A percentile compares a stretch with the other conserved stretches of the same genome.
These are phyloP conservation scores for Sanguinoderma infundibulare DNA, from an alignment of 1,284 basidiomycete genomes.

Conservation along the genomic window DNA sequence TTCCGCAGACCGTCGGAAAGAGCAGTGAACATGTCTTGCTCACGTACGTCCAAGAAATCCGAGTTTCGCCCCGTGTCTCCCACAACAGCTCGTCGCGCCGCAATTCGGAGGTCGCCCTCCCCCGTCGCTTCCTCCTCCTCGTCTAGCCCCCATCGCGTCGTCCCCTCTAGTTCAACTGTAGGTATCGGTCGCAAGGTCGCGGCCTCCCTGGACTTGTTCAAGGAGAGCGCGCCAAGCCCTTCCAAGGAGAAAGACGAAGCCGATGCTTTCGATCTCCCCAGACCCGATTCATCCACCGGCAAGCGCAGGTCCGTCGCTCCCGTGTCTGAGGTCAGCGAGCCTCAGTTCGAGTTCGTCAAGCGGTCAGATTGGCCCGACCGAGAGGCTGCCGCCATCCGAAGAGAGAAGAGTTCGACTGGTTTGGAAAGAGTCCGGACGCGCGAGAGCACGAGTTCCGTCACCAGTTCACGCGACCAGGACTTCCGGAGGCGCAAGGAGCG, in stretches of 20 bases:
- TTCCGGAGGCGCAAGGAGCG: slow-evolving; percentile 41
- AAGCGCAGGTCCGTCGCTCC: slow-evolving; percentile 49
- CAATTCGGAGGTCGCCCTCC: slow-evolving; percentile 42
- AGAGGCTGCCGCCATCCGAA: slow-evolving; percentile 65
- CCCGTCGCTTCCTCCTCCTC: slow-evolving; percentile 50
- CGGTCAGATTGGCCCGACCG: slow-evolving; percentile 82
- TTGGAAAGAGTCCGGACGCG: slow-evolving; percentile 58
- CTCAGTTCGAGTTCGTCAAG: slow-evolving; percentile 79
- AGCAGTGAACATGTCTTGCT: slow-evolving; percentile 32
- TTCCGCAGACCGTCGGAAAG: slow-evolving; percentile 33
- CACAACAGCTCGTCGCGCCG: slow-evolving; percentile 37
- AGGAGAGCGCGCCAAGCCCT: slow-evolving; percentile 60
- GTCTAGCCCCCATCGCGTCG: slow-evolving; percentile 26
- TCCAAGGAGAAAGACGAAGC: slow-evolving; percentile 49
- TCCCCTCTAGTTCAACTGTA: slow-evolving; percentile 34
- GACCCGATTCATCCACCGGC: slow-evolving; percentile 35
- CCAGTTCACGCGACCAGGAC: slow-evolving; percentile 39
- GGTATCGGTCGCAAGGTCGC: slow-evolving; percentile 81
- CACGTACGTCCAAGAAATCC: slow-evolving; percentile 30
- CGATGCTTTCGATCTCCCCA: slow-evolving; percentile 34
- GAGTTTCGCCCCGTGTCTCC: slow-evolving; percentile 33
- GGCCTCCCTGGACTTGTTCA: slow-evolving; percentile 78
- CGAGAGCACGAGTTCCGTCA: slow-evolving; percentile 44
- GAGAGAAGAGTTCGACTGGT: slow-evolving; percentile 65
- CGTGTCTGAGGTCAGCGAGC: slow-evolving; percentile 58